Evolutionary conservation across 208 protist species (phyloP).

Genomic region (Acanthamoeba lenticulata): DNA sequence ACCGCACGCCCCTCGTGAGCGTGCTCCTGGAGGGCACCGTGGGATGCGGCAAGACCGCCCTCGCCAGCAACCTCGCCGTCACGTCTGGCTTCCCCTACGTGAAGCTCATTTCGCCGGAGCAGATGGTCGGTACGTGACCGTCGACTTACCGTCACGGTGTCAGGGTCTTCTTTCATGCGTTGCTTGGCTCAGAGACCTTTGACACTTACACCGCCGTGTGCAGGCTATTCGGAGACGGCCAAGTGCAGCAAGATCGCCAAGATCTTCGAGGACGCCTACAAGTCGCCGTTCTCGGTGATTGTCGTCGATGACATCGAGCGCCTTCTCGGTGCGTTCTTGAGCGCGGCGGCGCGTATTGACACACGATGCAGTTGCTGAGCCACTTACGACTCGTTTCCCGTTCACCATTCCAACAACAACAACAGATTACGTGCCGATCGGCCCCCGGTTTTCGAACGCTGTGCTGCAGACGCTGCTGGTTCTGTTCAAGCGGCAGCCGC

Average conservation of each 20-base stretch:
- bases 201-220: too few species aligned
- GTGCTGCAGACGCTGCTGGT: constrained; percentile 97
- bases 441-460: constrained; percentile 98
- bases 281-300: constrained; percentile 95
- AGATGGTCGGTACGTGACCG: constrained; percentile 92
- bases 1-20: constrained; percentile 92
- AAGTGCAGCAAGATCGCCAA: constrained; percentile 91
- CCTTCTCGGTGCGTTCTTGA: constrained; percentile 85
- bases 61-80: constrained; percentile 94
- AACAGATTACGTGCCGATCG: constrained; percentile 96
- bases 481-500: constrained; percentile 94
- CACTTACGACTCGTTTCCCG: too few species aligned
- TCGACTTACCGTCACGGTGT: too few species aligned
- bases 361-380: too few species aligned
- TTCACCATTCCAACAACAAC: too few species aligned
- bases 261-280: constrained; percentile 99
- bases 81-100: constrained; percentile 95
- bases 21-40: constrained; percentile 91
- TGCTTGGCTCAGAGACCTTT: too few species aligned
- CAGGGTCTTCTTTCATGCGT: too few species aligned
- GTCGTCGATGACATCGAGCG: constrained; percentile 98
- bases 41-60: constrained; percentile 96
- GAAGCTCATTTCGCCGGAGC: constrained; percentile 95
- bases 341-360: background rate
- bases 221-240: constrained; percentile 88